Conservation (phyloP, 2,329 filamentous ascomycete species). For the Fusarium phyllophilum region DNA sequence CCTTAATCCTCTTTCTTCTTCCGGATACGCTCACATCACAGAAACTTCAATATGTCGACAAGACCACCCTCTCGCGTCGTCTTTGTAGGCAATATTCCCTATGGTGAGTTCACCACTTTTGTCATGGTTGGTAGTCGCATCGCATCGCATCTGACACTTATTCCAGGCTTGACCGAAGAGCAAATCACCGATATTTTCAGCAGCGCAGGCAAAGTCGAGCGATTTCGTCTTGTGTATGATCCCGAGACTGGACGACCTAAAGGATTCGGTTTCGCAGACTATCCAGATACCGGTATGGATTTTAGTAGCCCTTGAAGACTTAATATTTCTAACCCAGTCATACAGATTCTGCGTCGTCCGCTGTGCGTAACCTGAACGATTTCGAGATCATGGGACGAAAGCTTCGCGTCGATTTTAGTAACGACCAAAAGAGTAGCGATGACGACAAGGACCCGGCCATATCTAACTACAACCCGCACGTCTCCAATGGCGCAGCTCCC, state of each 20-base stretch:
- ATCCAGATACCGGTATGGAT: constrained; percentile 81
- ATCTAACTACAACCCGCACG: constrained; percentile 40
- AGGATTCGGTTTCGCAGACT: constrained; percentile 97
- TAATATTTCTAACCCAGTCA: constrained; percentile 23
- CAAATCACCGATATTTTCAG: constrained; percentile 95
- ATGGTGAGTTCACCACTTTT: constrained; percentile 62
- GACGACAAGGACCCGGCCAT: constrained; percentile 50
- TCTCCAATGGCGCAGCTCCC: constrained; percentile 49
- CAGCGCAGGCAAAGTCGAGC: constrained; percentile 87
- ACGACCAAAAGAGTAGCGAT: constrained; percentile 83
- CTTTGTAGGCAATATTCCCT: constrained; percentile 88
- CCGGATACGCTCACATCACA: not conserved
- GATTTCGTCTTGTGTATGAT: constrained; percentile 94
- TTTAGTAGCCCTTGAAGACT: not conserved
- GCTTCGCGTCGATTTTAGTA: constrained; percentile 93
- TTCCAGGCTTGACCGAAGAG: constrained; percentile 90
- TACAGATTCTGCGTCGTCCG: constrained; percentile 83
- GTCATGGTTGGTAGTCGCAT: not conserved
- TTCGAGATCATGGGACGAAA: constrained; percentile 95
- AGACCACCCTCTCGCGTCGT: constrained; percentile 82
- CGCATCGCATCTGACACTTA: constrained; percentile 32
- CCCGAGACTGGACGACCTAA: constrained; percentile 94
- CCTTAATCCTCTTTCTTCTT: not conserved
- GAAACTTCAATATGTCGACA: constrained; percentile 64
- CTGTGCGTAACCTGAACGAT: constrained; percentile 94